Evolutionary conservation across 2,329 filamentous ascomycete genomes (phyloP).

Genomic region (Acrodontium crateriforme): DNA sequence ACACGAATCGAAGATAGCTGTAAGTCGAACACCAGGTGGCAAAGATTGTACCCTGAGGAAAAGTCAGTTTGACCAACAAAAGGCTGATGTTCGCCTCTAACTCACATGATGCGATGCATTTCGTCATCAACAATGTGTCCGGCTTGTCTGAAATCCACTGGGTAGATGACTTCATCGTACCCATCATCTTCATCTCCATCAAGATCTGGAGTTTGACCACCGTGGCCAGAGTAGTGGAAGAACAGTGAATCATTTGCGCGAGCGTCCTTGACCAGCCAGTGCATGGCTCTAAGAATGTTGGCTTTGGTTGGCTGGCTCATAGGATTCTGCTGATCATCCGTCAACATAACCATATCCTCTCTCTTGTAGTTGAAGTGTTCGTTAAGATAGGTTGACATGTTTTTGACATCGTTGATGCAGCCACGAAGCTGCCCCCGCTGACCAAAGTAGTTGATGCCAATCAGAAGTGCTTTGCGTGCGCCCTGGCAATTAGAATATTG

Average conservation of each 20-base stretch:
- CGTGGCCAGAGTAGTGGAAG: slow-evolving; percentile 90
- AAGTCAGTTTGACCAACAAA: slow-evolving; percentile 9
- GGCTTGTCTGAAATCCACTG: slow-evolving; percentile 65
- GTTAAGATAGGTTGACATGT: slow-evolving; percentile 85
- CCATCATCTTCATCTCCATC: slow-evolving; percentile 73
- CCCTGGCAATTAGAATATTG: slow-evolving; percentile 89
- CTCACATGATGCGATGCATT: slow-evolving; percentile 58
- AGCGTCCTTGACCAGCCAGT: slow-evolving; percentile 93
- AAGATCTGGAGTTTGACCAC: slow-evolving; percentile 66
- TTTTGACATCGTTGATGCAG: slow-evolving; percentile 95
- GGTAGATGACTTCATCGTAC: slow-evolving; percentile 73
- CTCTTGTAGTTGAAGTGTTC: slow-evolving; percentile 83
- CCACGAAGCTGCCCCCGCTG: slow-evolving; percentile 81
- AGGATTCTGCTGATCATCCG: slow-evolving; percentile 90
- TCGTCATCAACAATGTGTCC: slow-evolving; percentile 75
- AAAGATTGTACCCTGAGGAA: slow-evolving; percentile 50
- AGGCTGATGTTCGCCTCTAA: slow-evolving; percentile 1
- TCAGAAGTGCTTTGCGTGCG: slow-evolving; percentile 72
- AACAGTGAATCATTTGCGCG: slow-evolving; percentile 87
- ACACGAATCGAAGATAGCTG: slow-evolving; percentile 70
- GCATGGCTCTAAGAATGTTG: slow-evolving; percentile 91
- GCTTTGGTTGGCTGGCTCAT: slow-evolving; percentile 96
- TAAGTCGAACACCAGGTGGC: slow-evolving; percentile 67
- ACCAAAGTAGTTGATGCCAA: slow-evolving; percentile 94
- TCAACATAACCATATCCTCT: slow-evolving; percentile 94